phyloP scores from a whole-genome alignment of 2,329 filamentous ascomycete species.

The Venturia carpophila region DNA sequence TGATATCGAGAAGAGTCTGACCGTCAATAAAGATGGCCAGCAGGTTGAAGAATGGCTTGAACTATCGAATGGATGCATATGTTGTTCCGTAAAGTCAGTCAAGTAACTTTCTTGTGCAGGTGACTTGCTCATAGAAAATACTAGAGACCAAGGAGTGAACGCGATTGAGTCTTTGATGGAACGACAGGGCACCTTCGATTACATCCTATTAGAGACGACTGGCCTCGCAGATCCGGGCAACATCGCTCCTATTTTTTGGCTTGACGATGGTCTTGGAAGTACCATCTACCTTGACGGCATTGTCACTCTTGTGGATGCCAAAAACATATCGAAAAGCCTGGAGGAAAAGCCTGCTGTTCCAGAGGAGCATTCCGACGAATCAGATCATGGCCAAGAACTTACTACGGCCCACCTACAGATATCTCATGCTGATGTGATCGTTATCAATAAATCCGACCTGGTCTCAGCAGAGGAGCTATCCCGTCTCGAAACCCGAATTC shows the following conservation, averaged over 20 bases:
- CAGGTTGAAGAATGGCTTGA: constrained; percentile 92
- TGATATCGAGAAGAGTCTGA: constrained; percentile 93
- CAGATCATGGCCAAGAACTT: constrained; percentile 57
- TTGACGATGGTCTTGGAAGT: constrained; percentile 90
- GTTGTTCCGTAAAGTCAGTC: constrained; percentile 84
- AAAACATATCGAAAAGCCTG: constrained; percentile 76
- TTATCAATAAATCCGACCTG: constrained; percentile 89
- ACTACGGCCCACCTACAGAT: constrained; percentile 95
- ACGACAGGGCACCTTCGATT: constrained; percentile 88
- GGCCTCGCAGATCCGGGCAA: constrained; percentile 93
- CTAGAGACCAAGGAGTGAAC: constrained; percentile 79
- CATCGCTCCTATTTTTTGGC: constrained; percentile 92
- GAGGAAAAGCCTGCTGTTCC: constrained; percentile 50
- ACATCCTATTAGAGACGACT: constrained; percentile 94
- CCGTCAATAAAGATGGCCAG: constrained; percentile 74
- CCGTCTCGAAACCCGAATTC: constrained; percentile 61
- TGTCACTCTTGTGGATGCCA: constrained; percentile 89
- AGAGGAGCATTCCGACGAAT: constrained; percentile 45
- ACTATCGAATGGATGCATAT: constrained; percentile 93
- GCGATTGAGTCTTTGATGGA: constrained; percentile 96
- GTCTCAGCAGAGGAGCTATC: constrained; percentile 63
- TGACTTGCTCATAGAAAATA: constrained; percentile 16
- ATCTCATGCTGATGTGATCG: constrained; percentile 88
- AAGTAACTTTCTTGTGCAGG: not conserved
- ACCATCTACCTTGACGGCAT: constrained; percentile 96